Conservation (phyloP, 805 yeast species). For the Saccharomycopsis lassenensis region DNA sequence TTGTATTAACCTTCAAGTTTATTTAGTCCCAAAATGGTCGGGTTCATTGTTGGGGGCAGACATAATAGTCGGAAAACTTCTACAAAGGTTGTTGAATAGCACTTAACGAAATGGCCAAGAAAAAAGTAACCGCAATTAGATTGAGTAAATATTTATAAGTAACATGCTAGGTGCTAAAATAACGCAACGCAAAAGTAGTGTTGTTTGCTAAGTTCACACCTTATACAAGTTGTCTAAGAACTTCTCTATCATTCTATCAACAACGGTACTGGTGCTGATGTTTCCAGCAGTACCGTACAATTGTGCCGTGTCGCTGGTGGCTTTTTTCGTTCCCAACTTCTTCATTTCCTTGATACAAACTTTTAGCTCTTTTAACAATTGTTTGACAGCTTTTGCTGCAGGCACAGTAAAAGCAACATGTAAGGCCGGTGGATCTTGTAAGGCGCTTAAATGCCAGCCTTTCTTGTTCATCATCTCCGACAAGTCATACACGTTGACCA, state of each 20-base stretch:
- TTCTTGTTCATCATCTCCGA: constrained; percentile 55
- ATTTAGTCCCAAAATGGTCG: too few species aligned
- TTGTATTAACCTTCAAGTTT: too few species aligned
- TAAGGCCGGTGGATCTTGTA: constrained; percentile 84
- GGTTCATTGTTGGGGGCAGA: too few species aligned
- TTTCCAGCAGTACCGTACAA: constrained; percentile 95
- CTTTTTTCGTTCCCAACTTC: constrained; percentile 17
- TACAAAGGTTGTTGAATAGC: too few species aligned
- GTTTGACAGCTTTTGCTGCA: constrained; percentile 49
- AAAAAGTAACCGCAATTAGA: too few species aligned
- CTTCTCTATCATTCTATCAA: constrained; percentile 65
- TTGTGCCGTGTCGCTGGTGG: constrained; percentile 67
- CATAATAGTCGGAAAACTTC: too few species aligned
- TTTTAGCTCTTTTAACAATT: constrained; percentile 43
- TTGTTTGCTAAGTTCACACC: neutral
- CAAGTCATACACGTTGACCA: constrained; percentile 62
- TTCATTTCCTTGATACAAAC: constrained; percentile 33
- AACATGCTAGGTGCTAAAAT: too few species aligned
- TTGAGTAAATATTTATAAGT: too few species aligned
- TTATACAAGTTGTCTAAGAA: constrained; percentile 78
- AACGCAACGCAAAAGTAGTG: too few species aligned
- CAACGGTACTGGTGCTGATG: constrained; percentile 72
- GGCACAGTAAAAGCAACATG: constrained; percentile 82
- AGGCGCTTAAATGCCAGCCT: constrained; percentile 85
- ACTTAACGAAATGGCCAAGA: too few species aligned